phyloP scores from a whole-genome alignment of 345 rosid species.

The Aquilaria yunnanensis region DNA sequence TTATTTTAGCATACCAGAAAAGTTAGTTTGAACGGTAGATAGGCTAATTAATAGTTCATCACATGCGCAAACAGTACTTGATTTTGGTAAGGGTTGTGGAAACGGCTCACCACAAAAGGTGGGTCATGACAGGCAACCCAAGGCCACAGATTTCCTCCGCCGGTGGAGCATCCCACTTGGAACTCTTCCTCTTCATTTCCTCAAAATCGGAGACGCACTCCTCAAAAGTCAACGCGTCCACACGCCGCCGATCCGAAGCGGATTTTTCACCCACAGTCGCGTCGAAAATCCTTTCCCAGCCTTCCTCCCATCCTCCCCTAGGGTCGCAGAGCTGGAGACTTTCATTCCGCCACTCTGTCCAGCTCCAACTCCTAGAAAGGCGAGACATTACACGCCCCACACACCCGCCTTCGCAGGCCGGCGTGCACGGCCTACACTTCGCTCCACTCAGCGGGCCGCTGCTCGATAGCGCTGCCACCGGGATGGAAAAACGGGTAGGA shows the following conservation, averaged over 20 bases:
- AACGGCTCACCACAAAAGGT: too few species aligned
- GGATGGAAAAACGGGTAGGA: constrained; percentile 52
- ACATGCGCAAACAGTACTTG: too few species aligned
- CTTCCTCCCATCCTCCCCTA: constrained; percentile 50
- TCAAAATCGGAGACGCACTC: constrained; percentile 44
- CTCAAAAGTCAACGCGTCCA: constrained; percentile 17
- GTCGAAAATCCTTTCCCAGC: constrained; percentile 67
- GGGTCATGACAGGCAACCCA: constrained; percentile 14
- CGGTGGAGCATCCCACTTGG: constrained; percentile 60
- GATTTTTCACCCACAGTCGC: constrained; percentile 30
- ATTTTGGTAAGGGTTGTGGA: too few species aligned
- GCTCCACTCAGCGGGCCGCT: constrained; percentile 71
- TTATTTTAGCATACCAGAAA: too few species aligned
- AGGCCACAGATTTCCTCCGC: constrained; percentile 44
- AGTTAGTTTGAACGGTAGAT: too few species aligned
- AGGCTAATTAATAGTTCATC: too few species aligned
- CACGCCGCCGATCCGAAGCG: constrained; percentile 37
- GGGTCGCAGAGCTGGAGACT: constrained; percentile 59
- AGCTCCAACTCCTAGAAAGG: constrained; percentile 53
- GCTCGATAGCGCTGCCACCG: constrained; percentile 64
- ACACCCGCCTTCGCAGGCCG: constrained; percentile 51
- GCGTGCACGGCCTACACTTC: constrained; percentile 75
- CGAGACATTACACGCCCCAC: constrained; percentile 40
- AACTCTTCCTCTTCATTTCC: constrained; percentile 33
- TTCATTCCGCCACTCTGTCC: constrained; percentile 67